Base-by-base conservation (phyloP, 257 asterid genomes). In the Rhazya stricta region DNA sequence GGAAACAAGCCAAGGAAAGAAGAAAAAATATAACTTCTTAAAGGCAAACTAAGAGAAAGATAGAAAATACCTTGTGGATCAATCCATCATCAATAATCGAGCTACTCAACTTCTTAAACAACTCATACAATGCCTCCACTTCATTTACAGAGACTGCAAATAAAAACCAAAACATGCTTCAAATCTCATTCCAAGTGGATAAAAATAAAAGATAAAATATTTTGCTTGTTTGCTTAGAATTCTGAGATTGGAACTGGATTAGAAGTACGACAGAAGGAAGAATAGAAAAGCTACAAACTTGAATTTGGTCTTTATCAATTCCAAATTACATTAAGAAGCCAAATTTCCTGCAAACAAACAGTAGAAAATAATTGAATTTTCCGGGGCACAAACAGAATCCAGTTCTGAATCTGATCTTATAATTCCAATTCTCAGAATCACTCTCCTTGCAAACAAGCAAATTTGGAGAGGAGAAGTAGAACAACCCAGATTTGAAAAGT, bases 21-120 rank as follows among this genome's bases (percentile, higher is more conserved):
- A 42, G 25, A n/a, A 39, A 53, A 30, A 67, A 32, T 56, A 30
- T 12, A 29, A 6, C 18, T 8, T n/a, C 23, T 51, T 37, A n/a
- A n/a, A n/a, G n/a, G n/a, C 53, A 71, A 58, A 10, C 18, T 23
- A 43, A 71, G 58, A 32, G 65, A 13, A 50, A 11, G 1, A 19
- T 8, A 41, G 29, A 69, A 10, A 34, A 32, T 74, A 88, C 97
- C 96, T 94, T 94, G 63, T 91, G 94, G 70, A 94, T 91, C 81
- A 89, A 88, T 13, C 96, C 98, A n/a, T 94, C 97, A 60, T 89
- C 96, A 25, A 90, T 86, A 63, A 94, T 89, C 0, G 94, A 89
- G 70, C 98, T 74, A 58, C 98, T 91, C 60, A 91, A 77, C 86
- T 88, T 82, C 86, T 94, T 91, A 81, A 85, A 94, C 86, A 94